Evolutionary conservation across 805 yeast genomes (phyloP), one percentile per base, ranked within the genome.

Genomic region (Saccharomyces kudriavzevii): DNA sequence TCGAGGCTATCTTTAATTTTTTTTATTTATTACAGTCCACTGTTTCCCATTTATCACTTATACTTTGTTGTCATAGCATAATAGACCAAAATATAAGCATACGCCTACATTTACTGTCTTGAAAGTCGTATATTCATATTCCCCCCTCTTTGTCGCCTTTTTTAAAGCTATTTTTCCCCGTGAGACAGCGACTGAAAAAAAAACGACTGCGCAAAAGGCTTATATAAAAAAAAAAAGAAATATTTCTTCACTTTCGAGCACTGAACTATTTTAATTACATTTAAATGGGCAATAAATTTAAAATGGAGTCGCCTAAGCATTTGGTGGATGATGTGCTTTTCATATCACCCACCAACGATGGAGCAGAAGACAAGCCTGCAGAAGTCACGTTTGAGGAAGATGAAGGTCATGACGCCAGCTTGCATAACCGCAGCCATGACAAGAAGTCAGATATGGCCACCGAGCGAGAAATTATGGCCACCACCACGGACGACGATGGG

Each of bases 401-500:
- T 35, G 43, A 35, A 20, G 43, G 24, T 3, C 43, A 35, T 35
- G 43, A 35, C 11, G 43, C 43, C 17, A 20, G 22, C 43, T 35
- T 35, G 43, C 43, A 35, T 9, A 35, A 35, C 17, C 43, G 43
- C 22, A 35, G 8, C 43, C 43, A 35, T 20, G 43, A 35, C 24
- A 35, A 35, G 24, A 35, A 35, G 43, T 35, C 43, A 11, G 43
- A 40, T 10, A 45, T 47, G 4, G 40, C 57, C 13, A 9, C 56
- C 52, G 59, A 61, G 48, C 49, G 52, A 14, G 68, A 62, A 47
- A 49, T 62, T 22, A 53, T 55, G 22, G 59, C 64, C 8, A 58
- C 66, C 5, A 54, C 58, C 9, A 63, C 65, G 2, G 69, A 63
- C n/a, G 66, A 62, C 24, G 67, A 63, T 49, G 57, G 57, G 17